These are phyloP conservation scores for Fusarium veterinarium DNA, from an alignment of 2,329 filamentous ascomycete species.

Conservation along the genomic window DNA sequence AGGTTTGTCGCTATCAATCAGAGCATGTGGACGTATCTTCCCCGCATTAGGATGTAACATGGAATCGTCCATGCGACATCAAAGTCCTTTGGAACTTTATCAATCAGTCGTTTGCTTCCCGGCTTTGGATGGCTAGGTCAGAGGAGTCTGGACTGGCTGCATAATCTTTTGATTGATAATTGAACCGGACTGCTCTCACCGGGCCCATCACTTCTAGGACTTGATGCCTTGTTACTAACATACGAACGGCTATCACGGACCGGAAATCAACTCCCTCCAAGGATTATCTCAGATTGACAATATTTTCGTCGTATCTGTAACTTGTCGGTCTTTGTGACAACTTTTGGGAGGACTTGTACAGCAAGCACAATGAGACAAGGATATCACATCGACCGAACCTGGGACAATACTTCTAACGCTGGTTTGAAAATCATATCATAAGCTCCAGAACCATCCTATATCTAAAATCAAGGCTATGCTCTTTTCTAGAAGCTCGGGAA, in stretches of 20 bases:
- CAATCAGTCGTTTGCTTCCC: too few species aligned
- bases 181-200: neutral
- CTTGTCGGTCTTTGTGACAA: neutral
- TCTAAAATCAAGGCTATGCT: too few species aligned
- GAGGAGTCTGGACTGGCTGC: neutral
- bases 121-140: neutral
- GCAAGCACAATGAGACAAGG: neutral
- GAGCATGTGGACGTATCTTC: rapidly evolving
- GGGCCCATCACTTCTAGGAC: neutral
- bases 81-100: neutral
- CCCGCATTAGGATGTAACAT: neutral
- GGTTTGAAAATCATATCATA: rapidly evolving
- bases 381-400: neutral
- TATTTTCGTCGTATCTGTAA: rapidly evolving
- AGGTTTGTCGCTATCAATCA: too few species aligned
- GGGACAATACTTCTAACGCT: neutral
- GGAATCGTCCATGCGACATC: neutral
- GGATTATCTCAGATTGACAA: neutral
- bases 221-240: neutral
- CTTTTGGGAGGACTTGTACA: rapidly evolving
- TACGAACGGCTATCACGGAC: neutral
- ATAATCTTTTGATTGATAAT: neutral
- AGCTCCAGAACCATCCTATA: too few species aligned
- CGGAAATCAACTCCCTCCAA: neutral
- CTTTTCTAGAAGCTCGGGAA: too few species aligned